Conservation (phyloP, 371 early-diverging fungal species). For the Coemansia sp. region DNA sequence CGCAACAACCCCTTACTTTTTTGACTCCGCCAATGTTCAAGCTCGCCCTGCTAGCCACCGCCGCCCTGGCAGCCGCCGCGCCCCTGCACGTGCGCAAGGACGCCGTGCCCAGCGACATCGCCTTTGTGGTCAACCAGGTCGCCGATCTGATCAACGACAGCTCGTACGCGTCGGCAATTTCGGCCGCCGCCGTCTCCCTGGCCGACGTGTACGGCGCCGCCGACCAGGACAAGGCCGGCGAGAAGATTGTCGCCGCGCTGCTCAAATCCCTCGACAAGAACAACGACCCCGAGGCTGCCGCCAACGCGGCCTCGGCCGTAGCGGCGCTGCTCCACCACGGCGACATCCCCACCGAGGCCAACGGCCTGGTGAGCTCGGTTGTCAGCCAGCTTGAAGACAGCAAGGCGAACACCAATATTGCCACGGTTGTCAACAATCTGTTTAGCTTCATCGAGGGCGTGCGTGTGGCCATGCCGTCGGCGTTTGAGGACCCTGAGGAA, state of each 20-base stretch:
- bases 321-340: neutral
- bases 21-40: neutral
- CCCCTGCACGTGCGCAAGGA: neutral
- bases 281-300: neutral
- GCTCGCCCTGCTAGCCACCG: neutral
- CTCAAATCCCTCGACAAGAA: neutral
- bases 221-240: neutral
- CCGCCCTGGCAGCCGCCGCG: neutral
- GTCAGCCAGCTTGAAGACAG: neutral
- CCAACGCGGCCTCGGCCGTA: neutral
- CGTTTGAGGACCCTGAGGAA: conserved; percentile 1
- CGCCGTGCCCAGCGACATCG: neutral
- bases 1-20: neutral
- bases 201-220: neutral
- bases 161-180: neutral
- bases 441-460: neutral
- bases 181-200: neutral
- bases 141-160: neutral
- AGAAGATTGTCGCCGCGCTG: conserved; percentile 1
- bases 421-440: neutral
- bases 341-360: neutral
- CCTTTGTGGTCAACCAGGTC: neutral
- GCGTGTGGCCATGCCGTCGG: neutral
- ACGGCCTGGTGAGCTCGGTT: neutral
- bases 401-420: conserved; percentile 7